Percentiles rank a stretch among this genome's conserved stretches.
These are phyloP conservation scores for Arabis hirsuta DNA, from an alignment of 345 rosid genomes.

Conservation along the genomic window DNA sequence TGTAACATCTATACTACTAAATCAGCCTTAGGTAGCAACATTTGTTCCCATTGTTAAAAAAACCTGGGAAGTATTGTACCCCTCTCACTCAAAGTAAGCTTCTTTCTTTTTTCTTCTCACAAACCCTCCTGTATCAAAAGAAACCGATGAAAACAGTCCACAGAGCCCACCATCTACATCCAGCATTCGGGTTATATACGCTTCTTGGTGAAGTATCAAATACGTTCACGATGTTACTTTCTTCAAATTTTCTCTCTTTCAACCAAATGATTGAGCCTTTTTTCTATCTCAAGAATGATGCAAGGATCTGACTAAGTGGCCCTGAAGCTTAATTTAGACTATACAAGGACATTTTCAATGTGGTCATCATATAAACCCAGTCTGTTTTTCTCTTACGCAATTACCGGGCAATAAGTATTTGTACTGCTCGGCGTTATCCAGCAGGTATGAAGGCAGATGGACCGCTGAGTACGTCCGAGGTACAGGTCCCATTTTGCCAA, in stretches of 20 bases:
- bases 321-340: slow-evolving; percentile 29
- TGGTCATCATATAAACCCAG: slow-evolving; percentile 20
- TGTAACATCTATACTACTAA: slow-evolving; percentile 36
- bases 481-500: slow-evolving; percentile 86
- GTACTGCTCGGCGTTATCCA: slow-evolving; percentile 69
- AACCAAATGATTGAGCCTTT: background rate
- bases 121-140: slow-evolving; percentile 32
- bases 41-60: slow-evolving; percentile 37
- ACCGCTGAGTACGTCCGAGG: slow-evolving; percentile 81
- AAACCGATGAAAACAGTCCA: slow-evolving; percentile 15
- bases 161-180: slow-evolving; percentile 23
- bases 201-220: background rate
- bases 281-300: slow-evolving; percentile 6
- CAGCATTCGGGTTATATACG: background rate
- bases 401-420: slow-evolving; percentile 82
- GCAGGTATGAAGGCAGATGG: slow-evolving; percentile 72
- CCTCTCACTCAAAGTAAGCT: slow-evolving; percentile 31
- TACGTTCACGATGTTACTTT: background rate
- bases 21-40: slow-evolving; percentile 33
- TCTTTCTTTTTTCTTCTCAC: background rate
- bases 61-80: slow-evolving; percentile 37
- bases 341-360: slow-evolving; percentile 33
- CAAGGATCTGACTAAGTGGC: background rate
- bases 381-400: slow-evolving; percentile 75
- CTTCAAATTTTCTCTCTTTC: slow-evolving; percentile 13